Evolutionary conservation across 345 rosid species (phyloP), one percentile per base, ranked within the genome.

Genomic region (Aethionema arabicum): DNA sequence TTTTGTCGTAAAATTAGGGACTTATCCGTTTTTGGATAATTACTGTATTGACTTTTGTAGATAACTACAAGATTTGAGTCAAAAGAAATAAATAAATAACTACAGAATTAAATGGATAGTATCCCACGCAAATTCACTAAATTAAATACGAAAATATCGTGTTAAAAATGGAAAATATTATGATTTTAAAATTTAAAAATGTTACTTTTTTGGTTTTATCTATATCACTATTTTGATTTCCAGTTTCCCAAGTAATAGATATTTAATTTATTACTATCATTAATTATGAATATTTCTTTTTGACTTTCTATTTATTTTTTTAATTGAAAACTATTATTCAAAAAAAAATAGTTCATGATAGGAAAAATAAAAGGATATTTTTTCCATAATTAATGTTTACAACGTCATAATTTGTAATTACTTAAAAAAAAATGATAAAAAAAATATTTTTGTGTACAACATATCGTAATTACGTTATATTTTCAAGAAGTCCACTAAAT

Each of bases 221-320:
- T 40, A 11, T 40, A 21, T 6, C 8, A 11, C 15, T 14, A 16
- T 50, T 21, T 10, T 39, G 32, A 8, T 49, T 50, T 40, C 40
- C 16, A 39, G 13, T 51, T 40, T 32, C 49, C 58, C 58, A 51
- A 15, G 50, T 40, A 31, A 30, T 40, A 14, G 13, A 15, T 41
- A 40, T 62, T 31, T 52, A 48, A 1, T 6, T 30, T 38, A 2
- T 39, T 51, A n/a, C n/a, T n/a, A 4, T 40, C 9, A 14, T 32
- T 7, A 41, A 31, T 5, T 9, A 42, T 50, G 42, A 38, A 0
- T 29, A 3, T 7, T 12, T 21, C 27, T 21, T 21, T 21, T 2
- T 21, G 27, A 21, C 27, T 11, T 12, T 38, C 7, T 40, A 2
- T 41, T 41, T 32, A 0, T 51, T 31, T 12, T 32, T 52, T 39